A percentile compares a stretch with the other conserved stretches of the same genome.
Conservation (phyloP, 1,284 basidiomycete species). For the Sporisorium scitamineum region DNA sequence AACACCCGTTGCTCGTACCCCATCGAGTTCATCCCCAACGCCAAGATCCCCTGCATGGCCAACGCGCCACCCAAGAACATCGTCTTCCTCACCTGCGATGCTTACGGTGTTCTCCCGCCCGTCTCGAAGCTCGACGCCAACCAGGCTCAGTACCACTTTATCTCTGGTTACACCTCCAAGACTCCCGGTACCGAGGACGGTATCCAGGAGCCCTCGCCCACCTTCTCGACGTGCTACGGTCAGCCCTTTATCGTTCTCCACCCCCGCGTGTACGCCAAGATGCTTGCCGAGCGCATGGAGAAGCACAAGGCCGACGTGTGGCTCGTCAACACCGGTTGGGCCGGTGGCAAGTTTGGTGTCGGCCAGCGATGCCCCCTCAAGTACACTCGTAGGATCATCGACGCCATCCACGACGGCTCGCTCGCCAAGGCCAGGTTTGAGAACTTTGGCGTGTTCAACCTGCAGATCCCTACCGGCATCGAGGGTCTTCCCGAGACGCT, state of each 20-base stretch:
- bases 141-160: constrained; percentile 86
- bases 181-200: constrained; percentile 98
- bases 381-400: constrained; percentile 92
- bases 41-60: constrained; percentile 74
- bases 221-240: constrained; percentile 98
- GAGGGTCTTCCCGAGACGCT: constrained; percentile 60
- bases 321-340: constrained; percentile 99
- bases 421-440: constrained; percentile 87
- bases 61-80: constrained; percentile 77
- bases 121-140: constrained; percentile 91
- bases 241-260: constrained; percentile 99
- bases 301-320: constrained; percentile 93
- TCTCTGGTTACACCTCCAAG: constrained; percentile 80
- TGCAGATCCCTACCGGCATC: constrained; percentile 61
- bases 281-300: constrained; percentile 95
- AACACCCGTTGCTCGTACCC: constrained; percentile 86
- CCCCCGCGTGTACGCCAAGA: constrained; percentile 83
- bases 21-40: constrained; percentile 86
- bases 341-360: constrained; percentile 89
- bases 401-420: constrained; percentile 94
- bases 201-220: constrained; percentile 96
- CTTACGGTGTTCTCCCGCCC: constrained; percentile 96
- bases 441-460: constrained; percentile 74
- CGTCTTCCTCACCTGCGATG: constrained; percentile 98
- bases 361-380: constrained; percentile 70